Percentiles rank a stretch among this genome's conserved stretches.
Evolutionary conservation across 2,329 filamentous ascomycete species (phyloP).

Genomic region (Coleophoma crateriformis): DNA sequence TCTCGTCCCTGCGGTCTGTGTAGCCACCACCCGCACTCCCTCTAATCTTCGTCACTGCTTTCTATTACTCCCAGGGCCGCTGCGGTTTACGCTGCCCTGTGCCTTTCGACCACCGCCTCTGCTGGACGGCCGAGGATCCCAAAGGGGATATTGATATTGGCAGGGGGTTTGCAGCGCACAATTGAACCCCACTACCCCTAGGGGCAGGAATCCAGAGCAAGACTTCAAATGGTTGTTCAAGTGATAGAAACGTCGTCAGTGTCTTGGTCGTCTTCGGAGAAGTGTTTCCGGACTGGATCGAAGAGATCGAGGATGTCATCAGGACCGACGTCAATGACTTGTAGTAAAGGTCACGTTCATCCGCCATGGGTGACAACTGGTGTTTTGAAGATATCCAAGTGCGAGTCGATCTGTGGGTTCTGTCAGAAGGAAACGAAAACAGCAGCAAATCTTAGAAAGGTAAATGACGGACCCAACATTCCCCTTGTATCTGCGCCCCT

Average conservation of each 20-base stretch:
- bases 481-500: neutral
- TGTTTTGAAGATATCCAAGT: conserved; percentile 20
- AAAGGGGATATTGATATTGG: no score
- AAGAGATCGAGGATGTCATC: neutral
- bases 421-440: conserved; percentile 25
- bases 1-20: no score
- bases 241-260: neutral
- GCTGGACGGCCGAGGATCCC: no score
- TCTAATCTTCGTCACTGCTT: no score
- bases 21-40: no score
- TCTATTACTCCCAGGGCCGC: no score
- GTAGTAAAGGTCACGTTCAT: conserved; percentile 22
- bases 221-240: neutral
- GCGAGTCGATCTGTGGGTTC: conserved; percentile 22
- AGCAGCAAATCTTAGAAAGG: conserved; percentile 23
- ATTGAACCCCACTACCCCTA: no score
- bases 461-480: neutral
- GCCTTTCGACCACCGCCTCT: no score
- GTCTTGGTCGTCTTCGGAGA: neutral
- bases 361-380: conserved; percentile 22
- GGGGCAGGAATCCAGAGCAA: no score
- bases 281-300: neutral
- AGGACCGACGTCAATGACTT: conserved; percentile 4
- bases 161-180: no score
- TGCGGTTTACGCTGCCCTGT: no score